These are phyloP conservation scores for Cyclanthera cordifolia DNA, from an alignment of 306 rosid species.

Conservation along the genomic window DNA sequence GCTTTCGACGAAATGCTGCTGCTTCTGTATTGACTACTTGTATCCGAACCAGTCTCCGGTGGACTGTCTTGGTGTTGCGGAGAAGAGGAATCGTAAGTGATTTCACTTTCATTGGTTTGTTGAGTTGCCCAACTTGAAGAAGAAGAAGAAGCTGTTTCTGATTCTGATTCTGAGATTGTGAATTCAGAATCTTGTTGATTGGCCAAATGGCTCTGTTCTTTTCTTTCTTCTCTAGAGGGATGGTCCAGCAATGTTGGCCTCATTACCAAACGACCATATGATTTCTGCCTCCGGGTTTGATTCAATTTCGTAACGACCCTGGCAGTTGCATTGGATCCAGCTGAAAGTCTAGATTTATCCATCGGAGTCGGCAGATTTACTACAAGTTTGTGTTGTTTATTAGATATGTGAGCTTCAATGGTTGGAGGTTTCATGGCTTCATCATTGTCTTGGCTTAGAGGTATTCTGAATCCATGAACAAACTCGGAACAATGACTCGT, in stretches of 20 bases:
- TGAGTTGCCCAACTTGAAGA: slow-evolving; percentile 27
- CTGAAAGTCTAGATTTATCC: not conserved
- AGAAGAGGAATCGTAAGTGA: not conserved
- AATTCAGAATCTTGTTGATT: slow-evolving; percentile 19
- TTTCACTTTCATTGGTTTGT: slow-evolving; percentile 6
- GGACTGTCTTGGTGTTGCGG: slow-evolving; percentile 16
- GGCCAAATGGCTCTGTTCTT: not conserved
- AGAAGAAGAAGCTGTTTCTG: no score
- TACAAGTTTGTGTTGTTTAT: not conserved
- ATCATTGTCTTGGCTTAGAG: slow-evolving; percentile 16
- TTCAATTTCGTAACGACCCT: not conserved
- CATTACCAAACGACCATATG: slow-evolving; percentile 10
- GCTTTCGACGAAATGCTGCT: slow-evolving; percentile 19
- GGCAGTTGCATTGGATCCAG: not conserved
- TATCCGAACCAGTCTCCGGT: slow-evolving; percentile 22
- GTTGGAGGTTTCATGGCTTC: slow-evolving; percentile 12
- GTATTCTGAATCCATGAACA: slow-evolving; percentile 44
- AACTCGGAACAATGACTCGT: slow-evolving; percentile 16
- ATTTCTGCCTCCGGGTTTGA: not conserved
- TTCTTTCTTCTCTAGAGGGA: not conserved
- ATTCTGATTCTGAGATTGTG: slow-evolving; percentile 19
- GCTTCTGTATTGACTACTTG: not conserved
- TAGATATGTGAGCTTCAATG: slow-evolving; percentile 5
- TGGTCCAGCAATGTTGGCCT: slow-evolving; percentile 36
- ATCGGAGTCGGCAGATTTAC: not conserved